Evolutionary conservation across 495 filamentous ascomycete genomes (phyloP), one percentile per base, ranked within the genome.

Genomic region (Hypoxylon perforatum): DNA sequence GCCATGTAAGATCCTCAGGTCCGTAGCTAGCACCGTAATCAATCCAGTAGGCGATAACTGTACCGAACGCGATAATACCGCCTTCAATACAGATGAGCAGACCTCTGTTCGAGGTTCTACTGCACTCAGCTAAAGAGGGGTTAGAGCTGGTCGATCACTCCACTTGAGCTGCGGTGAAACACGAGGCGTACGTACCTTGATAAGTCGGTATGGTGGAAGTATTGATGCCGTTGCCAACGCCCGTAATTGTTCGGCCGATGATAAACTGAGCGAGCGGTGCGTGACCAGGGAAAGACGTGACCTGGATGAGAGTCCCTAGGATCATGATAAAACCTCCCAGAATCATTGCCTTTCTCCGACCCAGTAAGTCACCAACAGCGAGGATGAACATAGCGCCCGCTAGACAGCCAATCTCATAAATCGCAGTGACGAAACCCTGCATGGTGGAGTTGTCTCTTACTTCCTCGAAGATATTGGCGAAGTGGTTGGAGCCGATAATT

Each of bases 351-450:
- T 70, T 75, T 46, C 90, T 81, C 67, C 92, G 81, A 18, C 92
- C 92, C 4, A 92, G 76, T 11, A 76, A 63, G 66, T 96, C 92
- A 51, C 90, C 92, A 48, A 86, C 81, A 33, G 81, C 77, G 36
- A 94, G 78, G 18, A 91, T 88, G 52, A 87, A 87, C 54, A 94
- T 84, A 45, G 92, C 91, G 39, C 92, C 92, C 9, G 85, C 73
- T 15, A 94, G 76, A 77, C 92, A 94, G 19, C 90, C 92, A 36
- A 94, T 82, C 69, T 94, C 91, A 72, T 94, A 95, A 42, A 96
- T 91, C 2, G 92, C 90, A 2, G 92, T 94, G 12, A 94, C 89
- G 17, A 91, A 80, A 25, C 90, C 92, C 73, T 94, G 90, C 86
- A 92, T 92, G 1, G 87, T 88, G 4, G 87, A 77, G 69, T 92